These are phyloP conservation scores for Tinospora cordifolia DNA, from an alignment of 164 flowering plant species.

Conservation along the genomic window DNA sequence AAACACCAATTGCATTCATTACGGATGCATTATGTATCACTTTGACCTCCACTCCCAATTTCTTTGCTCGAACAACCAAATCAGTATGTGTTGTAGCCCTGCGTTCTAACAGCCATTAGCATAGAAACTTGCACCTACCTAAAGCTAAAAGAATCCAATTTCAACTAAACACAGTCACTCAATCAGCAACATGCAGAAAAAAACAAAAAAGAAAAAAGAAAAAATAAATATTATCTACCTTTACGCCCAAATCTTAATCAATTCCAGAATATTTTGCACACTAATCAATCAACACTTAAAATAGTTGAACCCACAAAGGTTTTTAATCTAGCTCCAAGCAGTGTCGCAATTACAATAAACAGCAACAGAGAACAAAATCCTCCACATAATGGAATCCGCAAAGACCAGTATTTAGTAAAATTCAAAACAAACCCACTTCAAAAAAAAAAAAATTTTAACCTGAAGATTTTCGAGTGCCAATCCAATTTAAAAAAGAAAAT, in stretches of 20 bases:
- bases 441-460: background rate
- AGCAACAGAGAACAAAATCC: background rate
- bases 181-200: background rate
- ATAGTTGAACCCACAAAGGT: background rate
- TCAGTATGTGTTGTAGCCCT: constrained; percentile 95
- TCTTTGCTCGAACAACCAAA: constrained; percentile 86
- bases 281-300: background rate
- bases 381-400: too few species aligned
- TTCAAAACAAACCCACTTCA: background rate
- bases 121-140: background rate
- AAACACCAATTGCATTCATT: constrained; percentile 88
- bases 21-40: constrained; percentile 90
- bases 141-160: background rate
- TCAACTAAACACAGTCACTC: background rate
- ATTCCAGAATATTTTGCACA: background rate
- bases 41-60: constrained; percentile 64
- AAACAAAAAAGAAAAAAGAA: too few species aligned
- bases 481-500: background rate
- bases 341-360: background rate
- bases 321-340: background rate
- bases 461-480: background rate
- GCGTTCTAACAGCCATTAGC: constrained; percentile 12
- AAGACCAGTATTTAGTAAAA: too few species aligned
- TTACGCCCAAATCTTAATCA: background rate
- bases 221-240: too few species aligned